These are phyloP conservation scores for Cucurbita argyrosperma DNA, from an alignment of 306 rosid species.

Conservation along the genomic window DNA sequence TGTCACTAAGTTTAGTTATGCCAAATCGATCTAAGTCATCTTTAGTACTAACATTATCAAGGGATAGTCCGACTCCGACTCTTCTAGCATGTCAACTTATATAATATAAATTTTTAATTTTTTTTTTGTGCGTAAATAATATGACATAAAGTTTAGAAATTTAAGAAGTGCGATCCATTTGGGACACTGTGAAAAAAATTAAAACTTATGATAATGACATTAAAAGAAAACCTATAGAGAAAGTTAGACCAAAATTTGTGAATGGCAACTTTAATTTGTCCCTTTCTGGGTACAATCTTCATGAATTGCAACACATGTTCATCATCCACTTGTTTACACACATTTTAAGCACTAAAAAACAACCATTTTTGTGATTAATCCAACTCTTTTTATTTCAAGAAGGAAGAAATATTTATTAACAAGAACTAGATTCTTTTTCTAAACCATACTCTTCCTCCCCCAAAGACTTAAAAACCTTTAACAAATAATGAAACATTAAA, in stretches of 20 bases:
- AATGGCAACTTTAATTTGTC: not conserved
- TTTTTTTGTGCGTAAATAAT: not conserved
- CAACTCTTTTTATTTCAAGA: not conserved
- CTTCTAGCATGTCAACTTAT: not conserved
- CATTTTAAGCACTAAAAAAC: not conserved
- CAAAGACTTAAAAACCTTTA: too few relatives aligned
- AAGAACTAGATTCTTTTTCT: not conserved
- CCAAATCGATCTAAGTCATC: not conserved
- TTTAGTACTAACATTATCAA: not conserved
- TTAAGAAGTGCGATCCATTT: not conserved
- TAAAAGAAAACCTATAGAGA: not conserved
- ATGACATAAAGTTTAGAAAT: not conserved
- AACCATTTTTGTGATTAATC: not conserved
- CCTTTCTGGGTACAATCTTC: not conserved
- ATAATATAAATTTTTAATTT: not conserved
- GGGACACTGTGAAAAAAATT: not conserved
- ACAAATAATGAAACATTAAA: not conserved
- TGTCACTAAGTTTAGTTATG: not conserved
- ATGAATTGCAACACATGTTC: conserved; percentile 1
- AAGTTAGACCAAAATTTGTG: not conserved
- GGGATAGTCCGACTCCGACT: not conserved
- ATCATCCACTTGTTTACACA: not conserved
- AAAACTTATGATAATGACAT: not conserved
- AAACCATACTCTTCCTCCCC: not conserved
- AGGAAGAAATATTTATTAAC: not conserved